Evolutionary conservation across 768 basidiomycete species (phyloP).

Genomic region (Kwoniella heveanensis): DNA sequence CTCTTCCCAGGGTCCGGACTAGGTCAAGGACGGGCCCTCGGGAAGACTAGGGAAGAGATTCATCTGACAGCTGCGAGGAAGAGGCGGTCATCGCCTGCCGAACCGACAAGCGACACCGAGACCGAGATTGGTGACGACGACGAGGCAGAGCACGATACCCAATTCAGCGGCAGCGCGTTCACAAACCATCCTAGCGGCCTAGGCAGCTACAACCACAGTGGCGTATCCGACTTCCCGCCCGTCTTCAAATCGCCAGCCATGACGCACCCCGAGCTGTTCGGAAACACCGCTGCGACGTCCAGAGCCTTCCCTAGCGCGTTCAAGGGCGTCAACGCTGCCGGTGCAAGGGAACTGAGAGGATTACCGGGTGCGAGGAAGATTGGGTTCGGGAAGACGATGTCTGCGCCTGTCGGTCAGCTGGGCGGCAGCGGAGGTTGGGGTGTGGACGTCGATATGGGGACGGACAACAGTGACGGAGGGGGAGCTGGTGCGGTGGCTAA

Average conservation of each 20-base stretch:
- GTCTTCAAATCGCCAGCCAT: conserved; percentile 42
- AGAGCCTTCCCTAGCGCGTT: conserved; percentile 13
- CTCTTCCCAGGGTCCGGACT: not conserved
- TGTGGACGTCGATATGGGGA: conserved; percentile 42
- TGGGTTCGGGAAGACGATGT: conserved; percentile 41
- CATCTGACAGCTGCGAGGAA: conserved; percentile 17
- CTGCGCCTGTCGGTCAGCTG: conserved; percentile 37
- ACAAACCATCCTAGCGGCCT: not conserved
- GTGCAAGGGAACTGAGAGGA: conserved; percentile 21
- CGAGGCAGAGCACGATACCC: not conserved
- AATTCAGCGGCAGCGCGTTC: not conserved
- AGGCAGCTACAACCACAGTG: not conserved
- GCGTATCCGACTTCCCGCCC: conserved; percentile 43
- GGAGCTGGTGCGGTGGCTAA: not conserved
- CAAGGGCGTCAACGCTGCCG: conserved; percentile 19
- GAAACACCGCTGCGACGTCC: conserved; percentile 11
- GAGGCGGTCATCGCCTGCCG: conserved; percentile 23
- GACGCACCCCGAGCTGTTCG: conserved; percentile 43
- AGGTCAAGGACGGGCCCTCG: not conserved
- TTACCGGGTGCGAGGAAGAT: conserved; percentile 21
- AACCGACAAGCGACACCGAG: conserved; percentile 30
- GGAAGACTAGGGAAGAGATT: not conserved
- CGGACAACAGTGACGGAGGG: not conserved
- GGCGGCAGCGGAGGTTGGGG: conserved; percentile 22
- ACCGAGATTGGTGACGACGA: conserved; percentile 43